Evolutionary conservation across 176 grass and related monocot genomes (phyloP), one percentile per base, ranked within the genome.

Genomic region (Areca catechu): DNA sequence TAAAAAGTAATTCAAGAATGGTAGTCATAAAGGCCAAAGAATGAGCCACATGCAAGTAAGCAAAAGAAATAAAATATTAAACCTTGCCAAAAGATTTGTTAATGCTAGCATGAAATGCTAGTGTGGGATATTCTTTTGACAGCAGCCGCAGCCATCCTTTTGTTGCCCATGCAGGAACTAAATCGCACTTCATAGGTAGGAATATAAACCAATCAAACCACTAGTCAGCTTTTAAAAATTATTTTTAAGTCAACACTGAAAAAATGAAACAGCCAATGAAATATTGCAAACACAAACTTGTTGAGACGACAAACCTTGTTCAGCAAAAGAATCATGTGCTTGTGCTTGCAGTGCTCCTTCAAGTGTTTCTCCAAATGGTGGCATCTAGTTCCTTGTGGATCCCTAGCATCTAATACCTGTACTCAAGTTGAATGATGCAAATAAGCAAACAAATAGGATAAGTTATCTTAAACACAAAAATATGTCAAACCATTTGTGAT

Each of bases 71-170:
- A 73, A 59, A 66, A 70, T 12, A 16, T 16, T 6, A 51, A 58
- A 90, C 91, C 76, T 96, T 96, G 71, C 91, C 91, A 82, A 96
- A 96, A 51, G 91, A 96, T 3, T 84, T 87, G 63, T 80, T 96
- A 62, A 90, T 86, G 57, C 86, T 96, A 28, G 91, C 91, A 77
- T 96, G 91, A 73, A 96, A 96, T 63, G 91, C 91, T 53, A 96
- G 50, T 53, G 91, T 90, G 70, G 86, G 91, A 76, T 84, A 96
- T 54, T 96, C 86, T 72, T 76, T 88, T 0, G 91, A 96, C 22
- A 96, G 66, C 56, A 82, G 56, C 21, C 83, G 80, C 23, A 90
- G 51, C 83, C 91, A 96, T 76, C 91, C 91, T 87, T 96, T 96
- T 69, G 91, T 87, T 69, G 77, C 83, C 91, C 86, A 96, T 76